Evolutionary conservation across 768 basidiomycete species (phyloP).

Genomic region (Russula compacta): DNA sequence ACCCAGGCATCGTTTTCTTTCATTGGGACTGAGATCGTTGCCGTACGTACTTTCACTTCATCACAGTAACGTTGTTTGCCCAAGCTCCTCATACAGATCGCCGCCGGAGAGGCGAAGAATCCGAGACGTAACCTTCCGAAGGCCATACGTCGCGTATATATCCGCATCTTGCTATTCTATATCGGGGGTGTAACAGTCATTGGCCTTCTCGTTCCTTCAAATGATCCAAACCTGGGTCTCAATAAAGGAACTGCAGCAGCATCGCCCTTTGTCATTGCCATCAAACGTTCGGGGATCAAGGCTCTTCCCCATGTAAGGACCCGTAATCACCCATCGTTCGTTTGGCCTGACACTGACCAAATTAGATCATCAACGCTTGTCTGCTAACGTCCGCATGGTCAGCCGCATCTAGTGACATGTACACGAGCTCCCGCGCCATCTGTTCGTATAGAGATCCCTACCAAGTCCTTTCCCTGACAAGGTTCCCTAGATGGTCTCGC

Average conservation of each 20-base stretch:
- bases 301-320: conserved; percentile 61
- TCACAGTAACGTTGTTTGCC: too few relatives aligned
- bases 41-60: conserved; percentile 38
- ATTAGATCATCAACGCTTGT: conserved; percentile 69
- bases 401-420: conserved; percentile 81
- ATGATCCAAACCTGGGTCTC: conserved; percentile 45
- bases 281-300: conserved; percentile 74
- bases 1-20: conserved; percentile 88
- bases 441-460: conserved; percentile 39
- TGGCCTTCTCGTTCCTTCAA: conserved; percentile 75
- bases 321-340: too few relatives aligned
- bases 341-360: too few relatives aligned
- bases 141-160: conserved; percentile 52
- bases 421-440: conserved; percentile 79
- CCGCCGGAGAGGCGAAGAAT: conserved; percentile 87
- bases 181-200: conserved; percentile 59
- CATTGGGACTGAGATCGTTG: conserved; percentile 92
- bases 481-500: conserved; percentile 66
- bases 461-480: neutral
- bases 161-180: conserved; percentile 76
- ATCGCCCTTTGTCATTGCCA: conserved; percentile 90
- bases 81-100: conserved; percentile 40
- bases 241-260: conserved; percentile 53
- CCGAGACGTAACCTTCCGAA: conserved; percentile 60
- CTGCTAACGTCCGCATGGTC: conserved; percentile 89